Conservation (phyloP, 2,329 filamentous ascomycete genomes). For the Penicillium brasilianum region DNA sequence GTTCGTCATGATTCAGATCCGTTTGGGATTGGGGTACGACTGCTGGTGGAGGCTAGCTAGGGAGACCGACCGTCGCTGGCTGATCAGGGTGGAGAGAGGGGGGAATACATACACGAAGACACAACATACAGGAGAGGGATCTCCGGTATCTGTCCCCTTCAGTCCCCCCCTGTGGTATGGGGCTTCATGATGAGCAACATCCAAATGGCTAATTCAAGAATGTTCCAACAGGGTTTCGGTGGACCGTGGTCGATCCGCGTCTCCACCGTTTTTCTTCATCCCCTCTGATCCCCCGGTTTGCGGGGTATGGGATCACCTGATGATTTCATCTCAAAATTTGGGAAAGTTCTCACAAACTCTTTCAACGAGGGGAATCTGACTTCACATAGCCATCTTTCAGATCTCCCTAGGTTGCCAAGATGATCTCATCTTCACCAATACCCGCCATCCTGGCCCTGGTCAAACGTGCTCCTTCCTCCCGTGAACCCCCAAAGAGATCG, state of each 20-base stretch:
- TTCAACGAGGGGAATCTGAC: background rate
- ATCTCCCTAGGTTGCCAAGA: background rate
- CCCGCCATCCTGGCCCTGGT: constrained; percentile 1
- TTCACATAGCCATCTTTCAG: background rate
- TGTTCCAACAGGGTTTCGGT: constrained; percentile 14
- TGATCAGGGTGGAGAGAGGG: background rate
- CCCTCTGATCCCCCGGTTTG: constrained; percentile 22
- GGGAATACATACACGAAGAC: background rate
- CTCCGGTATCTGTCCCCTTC: constrained; percentile 1
- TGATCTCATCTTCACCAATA: background rate
- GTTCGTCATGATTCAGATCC: constrained; percentile 13
- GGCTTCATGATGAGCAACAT: background rate
- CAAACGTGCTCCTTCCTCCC: background rate
- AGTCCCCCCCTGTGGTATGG: background rate
- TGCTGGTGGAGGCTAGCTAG: background rate
- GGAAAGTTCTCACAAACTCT: background rate
- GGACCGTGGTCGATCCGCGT: constrained; percentile 26
- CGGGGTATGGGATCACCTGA: constrained; percentile 33
- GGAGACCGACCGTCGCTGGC: background rate
- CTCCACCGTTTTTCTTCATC: constrained; percentile 21
- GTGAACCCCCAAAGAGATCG: background rate
- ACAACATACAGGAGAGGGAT: constrained; percentile 1
- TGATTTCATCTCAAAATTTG: constrained; percentile 5
- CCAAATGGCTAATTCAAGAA: constrained; percentile 6
- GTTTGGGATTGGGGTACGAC: constrained; percentile 4